Base-by-base conservation (phyloP, 441 rosid species). In the Croton laevigatus region DNA sequence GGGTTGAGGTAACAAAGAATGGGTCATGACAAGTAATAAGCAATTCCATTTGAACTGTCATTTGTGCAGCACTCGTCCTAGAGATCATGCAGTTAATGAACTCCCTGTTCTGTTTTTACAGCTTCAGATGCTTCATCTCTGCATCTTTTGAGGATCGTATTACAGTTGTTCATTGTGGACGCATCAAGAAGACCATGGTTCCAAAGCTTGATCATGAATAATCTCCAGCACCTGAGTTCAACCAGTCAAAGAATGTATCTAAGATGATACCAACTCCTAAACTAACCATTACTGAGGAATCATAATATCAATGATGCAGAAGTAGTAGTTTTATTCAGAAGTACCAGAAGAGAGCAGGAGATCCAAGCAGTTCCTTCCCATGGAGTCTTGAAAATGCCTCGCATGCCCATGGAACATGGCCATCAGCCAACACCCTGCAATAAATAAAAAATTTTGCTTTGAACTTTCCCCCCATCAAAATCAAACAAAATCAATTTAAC, bases 351-450 rank as follows among this genome's bases (percentile, higher is more conserved):
- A 91, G 86, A 20, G 87, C 74, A 2, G 97, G 90, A 37, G 87
- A 74, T 73, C 71, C 81, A 71, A 88, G 81, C 73, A 94, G 90
- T 78, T 85, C 81, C 66, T 52, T 76, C 37, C 91, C 95, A 46
- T 94, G 92, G 73, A 91, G 76, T 77, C 79, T 85, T 40, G 97
- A 87, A 83, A 94, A 91, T 62, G 97, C 92, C 76, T 94, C 97
- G 27, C 97, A 91, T 49, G 95, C 95, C 98, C 98, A 94, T 4
- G 97, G 87, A 72, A 91, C 88, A 71, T 94, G 98, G 72, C 97
- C 94, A 73, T 94, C 98, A 68, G 97, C 98, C 76, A 94, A 77
- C 70, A 94, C 90, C 73, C 97, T 91, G 89, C 72, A 57, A 75
- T 34, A 49, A 17, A 22, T 11, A 65, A 67, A 67, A 20, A 38